Conservation (phyloP, 2,329 filamentous ascomycete genomes). For the Hypoxylon sp. region DNA sequence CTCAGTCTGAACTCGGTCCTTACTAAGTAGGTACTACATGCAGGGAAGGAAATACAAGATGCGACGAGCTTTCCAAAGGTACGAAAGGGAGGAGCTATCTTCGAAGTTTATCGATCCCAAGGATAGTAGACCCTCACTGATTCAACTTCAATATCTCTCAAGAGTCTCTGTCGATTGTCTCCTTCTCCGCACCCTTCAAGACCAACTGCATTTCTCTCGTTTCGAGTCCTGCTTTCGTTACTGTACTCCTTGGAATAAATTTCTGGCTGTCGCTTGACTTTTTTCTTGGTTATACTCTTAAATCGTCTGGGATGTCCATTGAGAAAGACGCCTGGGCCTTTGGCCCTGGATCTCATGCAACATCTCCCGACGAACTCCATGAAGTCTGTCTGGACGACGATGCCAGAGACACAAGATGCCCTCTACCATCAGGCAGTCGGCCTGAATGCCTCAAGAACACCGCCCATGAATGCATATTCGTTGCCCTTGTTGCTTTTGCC, state of each 20-base stretch:
- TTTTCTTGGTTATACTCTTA: slow-evolving; percentile 36
- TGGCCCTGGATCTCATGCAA: slow-evolving; percentile 33
- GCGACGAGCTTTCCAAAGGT: background rate
- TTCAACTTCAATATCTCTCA: background rate
- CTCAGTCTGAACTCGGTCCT: background rate
- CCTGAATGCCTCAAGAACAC: slow-evolving; percentile 51
- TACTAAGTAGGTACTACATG: background rate
- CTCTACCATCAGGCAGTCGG: slow-evolving; percentile 48
- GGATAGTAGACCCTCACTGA: background rate
- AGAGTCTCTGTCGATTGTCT: slow-evolving; percentile 2
- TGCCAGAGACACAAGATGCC: slow-evolving; percentile 34
- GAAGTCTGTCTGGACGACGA: slow-evolving; percentile 53
- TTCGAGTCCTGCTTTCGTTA: slow-evolving; percentile 43
- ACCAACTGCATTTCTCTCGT: slow-evolving; percentile 42
- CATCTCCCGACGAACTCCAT: slow-evolving; percentile 50
- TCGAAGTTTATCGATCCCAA: background rate
- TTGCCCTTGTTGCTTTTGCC: slow-evolving; percentile 52
- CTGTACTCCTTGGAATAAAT: slow-evolving; percentile 29
- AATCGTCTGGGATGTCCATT: slow-evolving; percentile 45
- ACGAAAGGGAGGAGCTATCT: background rate
- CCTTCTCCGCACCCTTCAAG: slow-evolving; percentile 15
- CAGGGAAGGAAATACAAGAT: background rate
- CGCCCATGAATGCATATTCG: slow-evolving; percentile 51
- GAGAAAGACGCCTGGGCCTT: slow-evolving; percentile 47
- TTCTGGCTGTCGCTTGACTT: slow-evolving; percentile 32